phyloP scores from a whole-genome alignment of 2,329 filamentous ascomycete genomes.

The Botrytis paeoniae region DNA sequence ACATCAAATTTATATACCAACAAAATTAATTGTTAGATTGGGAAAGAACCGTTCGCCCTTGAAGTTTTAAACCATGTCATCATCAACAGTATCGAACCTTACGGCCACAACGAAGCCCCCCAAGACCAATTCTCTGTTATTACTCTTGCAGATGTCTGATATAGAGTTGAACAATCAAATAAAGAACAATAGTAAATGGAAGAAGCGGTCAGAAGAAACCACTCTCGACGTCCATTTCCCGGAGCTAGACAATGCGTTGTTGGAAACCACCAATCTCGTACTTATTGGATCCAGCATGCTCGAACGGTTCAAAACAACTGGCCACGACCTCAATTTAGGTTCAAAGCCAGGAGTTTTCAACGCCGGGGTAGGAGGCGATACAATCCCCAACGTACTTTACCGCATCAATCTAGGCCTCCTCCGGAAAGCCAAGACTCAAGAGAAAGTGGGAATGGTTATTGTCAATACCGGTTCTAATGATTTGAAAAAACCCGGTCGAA shows the following conservation, averaged over 20 bases:
- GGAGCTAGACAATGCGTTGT: background rate
- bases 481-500: slow-evolving; percentile 17
- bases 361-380: slow-evolving; percentile 23
- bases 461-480: slow-evolving; percentile 22
- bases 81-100: background rate
- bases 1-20: background rate
- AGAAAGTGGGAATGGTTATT: slow-evolving; percentile 17
- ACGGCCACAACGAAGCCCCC: background rate
- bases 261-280: background rate
- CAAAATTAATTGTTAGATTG: background rate
- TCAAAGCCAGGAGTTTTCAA: slow-evolving; percentile 20
- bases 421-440: background rate
- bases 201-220: slow-evolving; percentile 14
- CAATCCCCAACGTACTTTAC: slow-evolving; percentile 22
- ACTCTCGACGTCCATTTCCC: slow-evolving; percentile 9
- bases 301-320: slow-evolving; percentile 21
- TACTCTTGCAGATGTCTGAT: slow-evolving; percentile 3
- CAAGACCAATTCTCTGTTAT: background rate
- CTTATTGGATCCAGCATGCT: slow-evolving; percentile 24
- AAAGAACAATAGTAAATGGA: slow-evolving; percentile 9
- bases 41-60: background rate
- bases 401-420: slow-evolving; percentile 16
- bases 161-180: background rate
- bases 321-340: slow-evolving; percentile 7
- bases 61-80: background rate